Conservation (phyloP, 2,329 filamentous ascomycete species). For the Bipolaris zeicola region DNA sequence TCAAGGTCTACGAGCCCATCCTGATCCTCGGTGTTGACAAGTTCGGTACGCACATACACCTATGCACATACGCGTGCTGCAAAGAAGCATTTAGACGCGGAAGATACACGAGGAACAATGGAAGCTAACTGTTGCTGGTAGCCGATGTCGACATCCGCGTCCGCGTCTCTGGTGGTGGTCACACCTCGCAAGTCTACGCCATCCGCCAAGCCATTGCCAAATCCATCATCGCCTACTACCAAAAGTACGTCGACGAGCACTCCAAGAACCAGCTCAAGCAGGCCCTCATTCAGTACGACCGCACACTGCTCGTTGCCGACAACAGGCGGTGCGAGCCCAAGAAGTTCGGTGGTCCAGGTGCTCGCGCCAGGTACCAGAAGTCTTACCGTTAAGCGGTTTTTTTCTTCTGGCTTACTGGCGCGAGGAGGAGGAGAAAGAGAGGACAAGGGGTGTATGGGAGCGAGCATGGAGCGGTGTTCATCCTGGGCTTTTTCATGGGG, state of each 20-base stretch:
- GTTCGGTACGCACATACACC: constrained; percentile 64
- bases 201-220: constrained; percentile 99
- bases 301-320: constrained; percentile 97
- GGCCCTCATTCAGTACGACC: constrained; percentile 93
- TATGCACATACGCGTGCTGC: background rate
- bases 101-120: constrained; percentile 17
- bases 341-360: constrained; percentile 95
- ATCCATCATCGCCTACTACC: constrained; percentile 96
- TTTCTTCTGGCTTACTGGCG: constrained; percentile 10
- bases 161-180: constrained; percentile 94
- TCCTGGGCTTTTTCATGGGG: constrained; percentile 47
- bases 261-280: constrained; percentile 99
- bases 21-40: constrained; percentile 97
- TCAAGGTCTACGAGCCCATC: constrained; percentile 99
- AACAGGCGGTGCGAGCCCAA: constrained; percentile 99
- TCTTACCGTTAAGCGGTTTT: constrained; percentile 83
- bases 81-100: constrained; percentile 4
- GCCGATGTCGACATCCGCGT: constrained; percentile 95
- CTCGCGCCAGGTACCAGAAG: constrained; percentile 97
- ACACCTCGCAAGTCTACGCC: constrained; percentile 96
- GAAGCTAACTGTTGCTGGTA: constrained; percentile 32
- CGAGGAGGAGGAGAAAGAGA: constrained; percentile 5
- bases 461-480: constrained; percentile 47
- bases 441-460: constrained; percentile 24
- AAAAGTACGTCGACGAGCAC: constrained; percentile 99